Conservation (phyloP, 2,329 filamentous ascomycete genomes). For the Colletotrichum kahawae region DNA sequence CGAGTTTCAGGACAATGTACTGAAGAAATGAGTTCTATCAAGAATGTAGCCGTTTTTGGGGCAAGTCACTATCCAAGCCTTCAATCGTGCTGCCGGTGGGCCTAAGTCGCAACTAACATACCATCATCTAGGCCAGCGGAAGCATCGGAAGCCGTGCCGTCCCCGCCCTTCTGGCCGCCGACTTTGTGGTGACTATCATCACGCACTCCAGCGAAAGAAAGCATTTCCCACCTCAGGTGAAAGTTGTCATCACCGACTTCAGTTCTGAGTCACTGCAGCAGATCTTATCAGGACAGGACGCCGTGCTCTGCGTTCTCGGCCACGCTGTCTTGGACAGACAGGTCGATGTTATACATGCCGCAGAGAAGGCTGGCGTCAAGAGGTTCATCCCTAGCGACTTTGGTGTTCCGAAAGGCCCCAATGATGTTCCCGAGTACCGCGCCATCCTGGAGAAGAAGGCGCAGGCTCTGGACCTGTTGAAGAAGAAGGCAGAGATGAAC, state of each 20-base stretch:
- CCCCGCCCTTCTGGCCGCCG: background rate
- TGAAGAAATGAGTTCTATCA: background rate
- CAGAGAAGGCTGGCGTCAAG: background rate
- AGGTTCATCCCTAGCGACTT: background rate
- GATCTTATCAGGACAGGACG: background rate
- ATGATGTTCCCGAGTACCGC: background rate
- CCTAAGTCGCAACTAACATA: too few species aligned
- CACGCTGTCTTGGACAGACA: background rate
- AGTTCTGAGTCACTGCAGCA: background rate
- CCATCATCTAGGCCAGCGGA: background rate
- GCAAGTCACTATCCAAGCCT: background rate
- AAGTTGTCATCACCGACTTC: background rate
- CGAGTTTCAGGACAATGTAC: fast-evolving
- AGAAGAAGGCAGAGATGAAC: background rate
- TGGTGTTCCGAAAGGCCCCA: background rate
- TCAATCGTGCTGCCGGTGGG: fast-evolving
- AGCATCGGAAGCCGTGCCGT: background rate
- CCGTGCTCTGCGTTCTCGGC: background rate
- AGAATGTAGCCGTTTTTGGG: background rate
- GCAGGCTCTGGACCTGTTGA: fast-evolving
- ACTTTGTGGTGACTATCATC: background rate
- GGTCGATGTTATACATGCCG: background rate
- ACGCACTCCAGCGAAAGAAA: background rate
- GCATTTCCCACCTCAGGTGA: background rate
- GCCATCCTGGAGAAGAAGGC: background rate